Evolutionary conservation across 2,329 filamentous ascomycete genomes (phyloP).

Genomic region (Lecanicillium sp.): DNA sequence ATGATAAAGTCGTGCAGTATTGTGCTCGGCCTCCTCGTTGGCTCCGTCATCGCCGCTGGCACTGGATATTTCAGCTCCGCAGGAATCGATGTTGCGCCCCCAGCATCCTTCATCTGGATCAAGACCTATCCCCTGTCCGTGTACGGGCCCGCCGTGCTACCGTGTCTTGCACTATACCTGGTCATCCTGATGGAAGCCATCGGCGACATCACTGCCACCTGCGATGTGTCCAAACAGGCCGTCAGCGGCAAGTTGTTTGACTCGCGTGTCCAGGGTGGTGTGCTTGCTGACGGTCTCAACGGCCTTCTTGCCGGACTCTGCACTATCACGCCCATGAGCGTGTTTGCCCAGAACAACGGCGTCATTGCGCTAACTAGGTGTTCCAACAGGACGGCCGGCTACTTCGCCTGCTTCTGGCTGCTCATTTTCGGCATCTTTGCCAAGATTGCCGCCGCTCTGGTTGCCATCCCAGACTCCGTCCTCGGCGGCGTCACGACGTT

Average conservation of each 20-base stretch:
- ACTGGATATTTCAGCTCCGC: conserved; percentile 66
- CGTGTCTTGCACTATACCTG: conserved; percentile 60
- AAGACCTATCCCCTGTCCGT: conserved; percentile 66
- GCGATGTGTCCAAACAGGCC: conserved; percentile 69
- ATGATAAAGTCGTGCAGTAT: conserved; percentile 79
- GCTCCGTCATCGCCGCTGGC: conserved; percentile 71
- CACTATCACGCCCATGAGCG: conserved; percentile 72
- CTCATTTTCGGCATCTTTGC: conserved; percentile 74
- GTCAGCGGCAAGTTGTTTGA: conserved; percentile 66
- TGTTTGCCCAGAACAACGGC: conserved; percentile 78
- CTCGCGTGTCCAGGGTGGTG: conserved; percentile 68
- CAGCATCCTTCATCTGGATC: conserved; percentile 69
- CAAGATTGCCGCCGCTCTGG: conserved; percentile 73
- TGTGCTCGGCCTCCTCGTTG: conserved; percentile 62
- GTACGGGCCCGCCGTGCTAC: conserved; percentile 66
- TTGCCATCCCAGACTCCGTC: conserved; percentile 61
- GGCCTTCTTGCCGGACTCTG: conserved; percentile 66
- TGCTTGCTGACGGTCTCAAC: conserved; percentile 69
- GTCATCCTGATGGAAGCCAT: conserved; percentile 73
- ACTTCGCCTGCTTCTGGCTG: conserved; percentile 68
- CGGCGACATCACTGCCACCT: conserved; percentile 71
- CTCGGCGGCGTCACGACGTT: conserved; percentile 72
- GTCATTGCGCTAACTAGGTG: conserved; percentile 76
- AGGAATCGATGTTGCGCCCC: conserved; percentile 63
- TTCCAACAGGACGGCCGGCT: conserved; percentile 72